phyloP scores from a whole-genome alignment of 2,329 filamentous ascomycete species.

The Phoma sp. region DNA sequence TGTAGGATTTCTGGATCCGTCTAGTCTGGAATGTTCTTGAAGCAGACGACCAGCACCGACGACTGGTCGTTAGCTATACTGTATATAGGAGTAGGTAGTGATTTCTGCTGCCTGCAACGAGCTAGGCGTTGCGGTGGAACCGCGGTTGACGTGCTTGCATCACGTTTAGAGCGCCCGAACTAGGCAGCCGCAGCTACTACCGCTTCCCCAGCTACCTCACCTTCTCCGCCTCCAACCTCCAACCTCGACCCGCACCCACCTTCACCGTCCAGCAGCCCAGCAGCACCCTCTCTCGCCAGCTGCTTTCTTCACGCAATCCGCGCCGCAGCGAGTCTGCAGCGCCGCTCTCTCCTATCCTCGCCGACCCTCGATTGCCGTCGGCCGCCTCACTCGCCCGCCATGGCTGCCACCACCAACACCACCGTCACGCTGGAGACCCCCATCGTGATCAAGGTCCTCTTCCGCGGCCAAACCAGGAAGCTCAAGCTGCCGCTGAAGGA shows the following conservation, averaged over 20 bases:
- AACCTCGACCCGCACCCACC: neutral
- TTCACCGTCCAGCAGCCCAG: constrained; percentile 11
- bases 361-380: constrained; percentile 2
- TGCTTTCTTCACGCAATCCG: constrained; percentile 12
- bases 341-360: constrained; percentile 3
- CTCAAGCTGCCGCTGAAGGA: constrained; percentile 91
- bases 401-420: constrained; percentile 52
- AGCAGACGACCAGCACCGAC: neutral
- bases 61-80: neutral
- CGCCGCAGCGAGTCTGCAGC: constrained; percentile 21
- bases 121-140: constrained; percentile 11
- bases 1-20: constrained; percentile 4
- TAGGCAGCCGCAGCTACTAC: constrained; percentile 21
- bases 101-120: constrained; percentile 12
- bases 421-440: constrained; percentile 69
- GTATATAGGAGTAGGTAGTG: no score
- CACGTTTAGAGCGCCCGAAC: constrained; percentile 17
- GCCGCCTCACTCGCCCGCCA: constrained; percentile 29
- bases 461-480: constrained; percentile 76
- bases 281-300: constrained; percentile 1
- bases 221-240: constrained; percentile 15
- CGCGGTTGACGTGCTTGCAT: constrained; percentile 16
- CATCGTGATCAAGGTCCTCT: constrained; percentile 85
- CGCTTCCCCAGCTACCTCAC: constrained; percentile 18
- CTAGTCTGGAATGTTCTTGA: neutral